Base-by-base conservation (phyloP, 2,329 filamentous ascomycete genomes). In the Fusarium goolgardi region DNA sequence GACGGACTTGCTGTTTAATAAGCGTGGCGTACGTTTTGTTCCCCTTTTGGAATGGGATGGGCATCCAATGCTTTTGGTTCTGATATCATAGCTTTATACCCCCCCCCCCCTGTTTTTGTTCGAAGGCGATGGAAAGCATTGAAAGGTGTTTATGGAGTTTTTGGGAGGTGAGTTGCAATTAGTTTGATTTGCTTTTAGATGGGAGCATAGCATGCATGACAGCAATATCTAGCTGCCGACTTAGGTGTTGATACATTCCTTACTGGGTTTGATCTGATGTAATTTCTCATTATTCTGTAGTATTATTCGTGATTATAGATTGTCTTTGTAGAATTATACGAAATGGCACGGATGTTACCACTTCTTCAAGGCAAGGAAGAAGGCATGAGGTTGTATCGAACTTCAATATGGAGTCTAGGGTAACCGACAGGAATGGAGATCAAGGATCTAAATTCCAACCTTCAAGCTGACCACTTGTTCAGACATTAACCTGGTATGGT, bases 1-100 rank as follows among this genome's bases (percentile, higher is more conserved):
- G 83, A 84, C 31, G 84, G 85, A 4, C 71, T 87, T 47, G 57
- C 69, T 39, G 70, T 62, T 51, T 76, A 63, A 58, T 74, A 65
- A 58, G 43, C 49, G 51, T 44, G 49, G 58, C 37, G 57, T 49
- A 34, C 58, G 53, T 34, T 49, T 47, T 39, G 44, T 40, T 34
- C 23, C 23, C 31, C 21, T 40, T 37, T 47, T 23, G 18, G 50
- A 39, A 63, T 50, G 44, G 55, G 60, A 49, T 58, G 47, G 55
- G 60, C 59, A 63, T 49, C n/a, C 46, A 65, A 62, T 73, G 67
- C 55, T 63, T 70, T 63, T 59, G 70, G 58, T 72, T 60, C 20
- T 62, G 52, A 68, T 57, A 71, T 66, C 66, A 65, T 59, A 64
- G 71, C 66, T 62, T 56, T 59, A 69, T 74, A 73, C 66, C 66